Evolutionary conservation across 768 basidiomycete genomes (phyloP), one percentile per base, ranked within the genome.

Genomic region (Fomitopsis serialis): DNA sequence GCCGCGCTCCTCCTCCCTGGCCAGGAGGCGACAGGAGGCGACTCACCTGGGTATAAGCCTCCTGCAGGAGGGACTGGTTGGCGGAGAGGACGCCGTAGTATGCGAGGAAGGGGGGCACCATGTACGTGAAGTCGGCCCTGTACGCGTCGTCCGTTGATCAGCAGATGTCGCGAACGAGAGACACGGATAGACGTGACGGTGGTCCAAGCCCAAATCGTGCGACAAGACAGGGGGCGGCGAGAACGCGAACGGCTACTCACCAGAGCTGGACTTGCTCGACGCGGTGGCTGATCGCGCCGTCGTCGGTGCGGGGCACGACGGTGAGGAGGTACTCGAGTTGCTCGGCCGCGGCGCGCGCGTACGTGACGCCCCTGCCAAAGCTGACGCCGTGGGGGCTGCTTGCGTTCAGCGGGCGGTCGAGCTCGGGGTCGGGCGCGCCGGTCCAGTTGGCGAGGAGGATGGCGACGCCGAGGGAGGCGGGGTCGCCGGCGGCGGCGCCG

Each of bases 41-140:
- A 34, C 61, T 27, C 32, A 63, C 61, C 56, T 93, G 92, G 15
- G 74, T 78, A 70, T 87, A 86, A 2, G 89, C 83, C 52, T 84
- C 81, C 2, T 64, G 63, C 15, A 93, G 57, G 17, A 91, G 69
- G 0, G 79, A 78, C 27, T 73, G 63, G 64, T 93, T 87, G 21
- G 66, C 58, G 0, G 80, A 80, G 27, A 74, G 57, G 11, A 80
- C 79, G 36, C 88, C 93, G 65, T 91, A 92, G 68, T 91, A 92
- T 0, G 92, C 89, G 10, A 94, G 69, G 66, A 92, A 95, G 0
- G 90, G 89, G 1, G 91, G 91, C 0, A 85, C 87, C 91, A 92
- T 92, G 66, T 85, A 92, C 12, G 88, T 76, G 50, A 76, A 92
- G 64, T 92, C 90, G 48, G 80, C 80, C 88, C 89, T 89, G 50